Evolutionary conservation across 179 eudicot genomes (phyloP).

Genomic region (Drosera spatulata): DNA sequence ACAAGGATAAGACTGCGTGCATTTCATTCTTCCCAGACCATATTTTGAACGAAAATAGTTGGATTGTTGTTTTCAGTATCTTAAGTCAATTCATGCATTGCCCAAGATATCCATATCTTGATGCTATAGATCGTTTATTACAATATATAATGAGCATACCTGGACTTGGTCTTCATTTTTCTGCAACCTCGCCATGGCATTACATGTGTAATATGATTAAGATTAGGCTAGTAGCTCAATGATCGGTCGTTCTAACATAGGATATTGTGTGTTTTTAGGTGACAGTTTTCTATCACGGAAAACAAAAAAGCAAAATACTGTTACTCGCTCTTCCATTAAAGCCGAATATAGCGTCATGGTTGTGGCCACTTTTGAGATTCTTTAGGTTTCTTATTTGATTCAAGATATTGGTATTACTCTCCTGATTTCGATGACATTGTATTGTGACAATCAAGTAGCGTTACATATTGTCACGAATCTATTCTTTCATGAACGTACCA

Average conservation of each 20-base stretch:
- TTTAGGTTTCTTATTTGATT: background rate
- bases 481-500: background rate
- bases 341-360: background rate
- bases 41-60: no score
- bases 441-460: background rate
- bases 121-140: no score
- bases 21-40: no score
- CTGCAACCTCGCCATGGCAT: no score
- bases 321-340: background rate
- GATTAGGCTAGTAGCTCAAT: background rate
- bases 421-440: background rate
- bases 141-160: no score
- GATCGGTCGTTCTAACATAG: background rate
- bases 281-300: background rate
- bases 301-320: background rate
- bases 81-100: no score
- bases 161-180: no score
- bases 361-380: background rate
- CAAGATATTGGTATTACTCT: background rate
- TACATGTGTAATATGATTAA: background rate
- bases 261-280: background rate
- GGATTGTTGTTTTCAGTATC: no score
- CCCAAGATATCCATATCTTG: no score
- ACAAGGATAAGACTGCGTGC: no score
- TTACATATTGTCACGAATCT: background rate